Evolutionary conservation across 345 rosid genomes (phyloP).

Genomic region (Aquilaria sinensis): DNA sequence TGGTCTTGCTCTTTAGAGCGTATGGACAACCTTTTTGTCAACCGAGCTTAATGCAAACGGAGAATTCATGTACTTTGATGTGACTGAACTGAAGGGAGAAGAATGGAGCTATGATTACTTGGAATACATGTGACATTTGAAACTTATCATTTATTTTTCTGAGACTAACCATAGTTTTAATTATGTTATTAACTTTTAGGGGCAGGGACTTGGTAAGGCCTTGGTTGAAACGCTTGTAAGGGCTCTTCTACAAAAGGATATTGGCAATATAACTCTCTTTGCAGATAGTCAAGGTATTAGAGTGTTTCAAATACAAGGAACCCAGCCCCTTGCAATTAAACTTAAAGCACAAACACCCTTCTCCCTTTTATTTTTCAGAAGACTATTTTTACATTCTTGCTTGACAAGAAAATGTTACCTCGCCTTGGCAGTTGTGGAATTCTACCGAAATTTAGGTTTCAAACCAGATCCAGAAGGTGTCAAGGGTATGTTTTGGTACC

Average conservation of each 20-base stretch:
- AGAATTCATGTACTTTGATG: no score
- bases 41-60: no score
- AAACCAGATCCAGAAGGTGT: slow-evolving; percentile 97
- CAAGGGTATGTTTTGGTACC: slow-evolving; percentile 99
- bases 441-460: slow-evolving; percentile 88
- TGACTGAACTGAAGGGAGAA: no score
- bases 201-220: slow-evolving; percentile 94
- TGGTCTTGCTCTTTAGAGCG: no score
- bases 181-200: slow-evolving; percentile 36
- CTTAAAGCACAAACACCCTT: background rate
- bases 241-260: slow-evolving; percentile 86
- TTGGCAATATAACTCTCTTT: slow-evolving; percentile 94
- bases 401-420: slow-evolving; percentile 2
- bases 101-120: no score
- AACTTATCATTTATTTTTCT: background rate
- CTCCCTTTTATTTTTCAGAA: background rate
- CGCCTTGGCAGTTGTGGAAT: slow-evolving; percentile 74
- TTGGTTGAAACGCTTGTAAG: slow-evolving; percentile 80
- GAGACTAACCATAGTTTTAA: slow-evolving; percentile 8
- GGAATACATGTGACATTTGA: no score
- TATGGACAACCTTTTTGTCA: no score
- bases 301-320: slow-evolving; percentile 8
- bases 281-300: slow-evolving; percentile 88
- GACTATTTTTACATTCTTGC: background rate
- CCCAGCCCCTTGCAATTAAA: background rate